Evolutionary conservation across 169 alveolate genomes (phyloP).

Genomic region (Plasmodium sp.): DNA sequence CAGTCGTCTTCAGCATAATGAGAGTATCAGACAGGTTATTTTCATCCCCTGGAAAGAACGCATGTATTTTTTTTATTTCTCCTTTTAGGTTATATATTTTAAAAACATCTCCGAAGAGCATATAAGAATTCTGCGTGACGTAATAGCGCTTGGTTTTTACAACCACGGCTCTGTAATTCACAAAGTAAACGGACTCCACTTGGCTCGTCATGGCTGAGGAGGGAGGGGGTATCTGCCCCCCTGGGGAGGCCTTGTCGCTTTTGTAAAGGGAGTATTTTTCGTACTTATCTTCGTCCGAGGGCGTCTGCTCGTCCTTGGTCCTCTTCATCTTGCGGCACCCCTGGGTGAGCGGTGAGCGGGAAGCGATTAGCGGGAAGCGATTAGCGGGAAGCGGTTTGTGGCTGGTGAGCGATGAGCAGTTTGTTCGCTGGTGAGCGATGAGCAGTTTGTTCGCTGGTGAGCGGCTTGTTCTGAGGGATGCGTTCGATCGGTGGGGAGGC

Average conservation of each 20-base stretch:
- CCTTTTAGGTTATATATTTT: constrained; percentile 62
- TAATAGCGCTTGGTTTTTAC: constrained; percentile 52
- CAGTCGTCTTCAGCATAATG: constrained; percentile 55
- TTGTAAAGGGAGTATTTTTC: background rate
- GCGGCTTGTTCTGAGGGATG: background rate
- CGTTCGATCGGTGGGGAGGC: background rate
- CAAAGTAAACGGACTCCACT: constrained; percentile 48
- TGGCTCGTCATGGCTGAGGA: background rate
- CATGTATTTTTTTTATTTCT: constrained; percentile 63
- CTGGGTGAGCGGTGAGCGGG: background rate
- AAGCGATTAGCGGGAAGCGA: no score
- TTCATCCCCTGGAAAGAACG: constrained; percentile 63
- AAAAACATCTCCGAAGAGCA: constrained; percentile 67
- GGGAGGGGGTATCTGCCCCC: background rate
- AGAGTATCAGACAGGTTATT: constrained; percentile 44
- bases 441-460: background rate
- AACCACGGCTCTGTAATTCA: constrained; percentile 51
- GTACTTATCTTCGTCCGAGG: constrained; percentile 30
- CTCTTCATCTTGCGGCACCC: constrained; percentile 17
- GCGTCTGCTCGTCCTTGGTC: constrained; percentile 3
- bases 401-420: no score
- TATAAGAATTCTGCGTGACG: constrained; percentile 50
- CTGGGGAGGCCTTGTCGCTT: background rate
- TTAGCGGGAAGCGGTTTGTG: no score
- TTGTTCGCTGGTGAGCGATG: no score